These are phyloP conservation scores for Boletus edulis DNA, from an alignment of 768 basidiomycete genomes.

Conservation along the genomic window DNA sequence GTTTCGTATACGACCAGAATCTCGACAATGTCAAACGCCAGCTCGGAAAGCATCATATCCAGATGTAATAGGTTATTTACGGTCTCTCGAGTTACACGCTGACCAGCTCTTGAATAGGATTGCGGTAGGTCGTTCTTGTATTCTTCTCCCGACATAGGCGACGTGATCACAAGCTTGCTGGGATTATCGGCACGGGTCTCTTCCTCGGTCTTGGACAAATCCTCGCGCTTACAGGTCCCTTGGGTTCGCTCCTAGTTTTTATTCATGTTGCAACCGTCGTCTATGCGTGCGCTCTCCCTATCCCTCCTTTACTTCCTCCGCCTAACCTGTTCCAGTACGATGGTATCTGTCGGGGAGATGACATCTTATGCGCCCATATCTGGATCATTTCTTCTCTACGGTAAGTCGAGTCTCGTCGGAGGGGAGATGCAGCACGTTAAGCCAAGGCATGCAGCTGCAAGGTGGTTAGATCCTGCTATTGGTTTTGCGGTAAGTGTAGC, in stretches of 20 bases:
- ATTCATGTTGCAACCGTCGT: slow-evolving; percentile 26
- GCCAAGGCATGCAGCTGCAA: slow-evolving; percentile 19
- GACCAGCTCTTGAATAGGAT: slow-evolving; percentile 12
- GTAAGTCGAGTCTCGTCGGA: slow-evolving; percentile 7
- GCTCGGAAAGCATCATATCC: slow-evolving; percentile 20
- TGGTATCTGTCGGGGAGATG: slow-evolving; percentile 31
- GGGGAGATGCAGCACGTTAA: not conserved
- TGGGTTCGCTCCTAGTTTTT: slow-evolving; percentile 30
- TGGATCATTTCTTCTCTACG: slow-evolving; percentile 28
- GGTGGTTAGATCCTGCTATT: slow-evolving; percentile 32
- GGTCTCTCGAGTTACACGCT: not conserved
- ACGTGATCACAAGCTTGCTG: slow-evolving; percentile 20
- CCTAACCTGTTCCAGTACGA: slow-evolving; percentile 20
- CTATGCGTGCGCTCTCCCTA: slow-evolving; percentile 22
- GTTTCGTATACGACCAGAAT: slow-evolving; percentile 14
- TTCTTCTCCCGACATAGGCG: not conserved
- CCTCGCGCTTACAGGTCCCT: slow-evolving; percentile 25
- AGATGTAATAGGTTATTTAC: slow-evolving; percentile 11
- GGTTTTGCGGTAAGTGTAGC: slow-evolving; percentile 28
- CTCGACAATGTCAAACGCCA: slow-evolving; percentile 19
- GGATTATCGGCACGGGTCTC: slow-evolving; percentile 31
- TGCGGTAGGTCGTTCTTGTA: slow-evolving; percentile 12
- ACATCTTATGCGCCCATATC: slow-evolving; percentile 27
- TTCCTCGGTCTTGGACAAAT: slow-evolving; percentile 31
- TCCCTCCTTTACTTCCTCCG: not conserved